Percentiles rank a stretch among this genome's conserved stretches.
Evolutionary conservation across 495 filamentous ascomycete species (phyloP).

Genomic region (Haplographium delicatum): DNA sequence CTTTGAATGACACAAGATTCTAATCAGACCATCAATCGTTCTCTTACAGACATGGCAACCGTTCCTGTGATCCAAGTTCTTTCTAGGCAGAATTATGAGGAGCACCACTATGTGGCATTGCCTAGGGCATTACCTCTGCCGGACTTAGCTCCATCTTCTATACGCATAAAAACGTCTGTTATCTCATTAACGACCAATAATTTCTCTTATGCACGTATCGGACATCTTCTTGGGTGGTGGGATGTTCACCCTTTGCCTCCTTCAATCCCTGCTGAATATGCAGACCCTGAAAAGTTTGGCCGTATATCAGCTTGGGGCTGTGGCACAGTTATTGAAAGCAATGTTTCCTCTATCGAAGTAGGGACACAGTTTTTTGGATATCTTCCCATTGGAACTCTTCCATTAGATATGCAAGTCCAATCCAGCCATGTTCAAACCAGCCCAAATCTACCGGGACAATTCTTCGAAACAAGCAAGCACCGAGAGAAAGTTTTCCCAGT

Average conservation of each 20-base stretch:
- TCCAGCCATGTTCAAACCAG: conserved; percentile 1
- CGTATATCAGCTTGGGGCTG: conserved; percentile 55
- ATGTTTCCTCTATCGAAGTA: conserved; percentile 25
- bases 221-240: conserved; percentile 45
- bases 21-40: too few relatives aligned
- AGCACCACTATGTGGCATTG: conserved; percentile 29
- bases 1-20: too few relatives aligned
- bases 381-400: conserved; percentile 35
- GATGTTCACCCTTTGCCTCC: conserved; percentile 31
- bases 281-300: conserved; percentile 42
- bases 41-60: neutral
- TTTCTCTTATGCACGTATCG: conserved; percentile 47
- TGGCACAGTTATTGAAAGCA: conserved; percentile 44
- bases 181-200: conserved; percentile 51
- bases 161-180: conserved; percentile 40
- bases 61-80: conserved; percentile 30
- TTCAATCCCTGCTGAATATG: conserved; percentile 44
- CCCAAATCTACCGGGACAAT: conserved; percentile 34
- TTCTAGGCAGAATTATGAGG: conserved; percentile 32
- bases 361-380: conserved; percentile 35
- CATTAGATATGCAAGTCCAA: conserved; percentile 28
- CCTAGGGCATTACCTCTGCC: conserved; percentile 27
- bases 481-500: conserved; percentile 40
- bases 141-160: conserved; percentile 24
- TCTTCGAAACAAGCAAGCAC: conserved; percentile 38